These are phyloP conservation scores for Aspergillus japonicus DNA, from an alignment of 2,329 filamentous ascomycete genomes.

Conservation along the genomic window DNA sequence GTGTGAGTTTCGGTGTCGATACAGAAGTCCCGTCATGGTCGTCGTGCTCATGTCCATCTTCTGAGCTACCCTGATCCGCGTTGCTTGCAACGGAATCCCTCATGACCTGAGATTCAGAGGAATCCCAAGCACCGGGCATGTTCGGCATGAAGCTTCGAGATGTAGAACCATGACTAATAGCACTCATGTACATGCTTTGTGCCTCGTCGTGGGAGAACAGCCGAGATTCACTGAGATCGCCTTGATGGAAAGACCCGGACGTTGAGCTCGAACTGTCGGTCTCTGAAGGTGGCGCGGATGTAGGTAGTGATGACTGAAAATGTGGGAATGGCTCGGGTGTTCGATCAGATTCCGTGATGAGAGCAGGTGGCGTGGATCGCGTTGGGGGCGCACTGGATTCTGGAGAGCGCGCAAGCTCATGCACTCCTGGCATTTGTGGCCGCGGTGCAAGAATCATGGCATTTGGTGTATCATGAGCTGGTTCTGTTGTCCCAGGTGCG, in stretches of 20 bases:
- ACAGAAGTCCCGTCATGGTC: slow-evolving; percentile 18
- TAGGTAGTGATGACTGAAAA: slow-evolving; percentile 10
- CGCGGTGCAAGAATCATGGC: neutral
- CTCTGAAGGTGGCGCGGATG: slow-evolving; percentile 22
- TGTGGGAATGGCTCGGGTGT: neutral
- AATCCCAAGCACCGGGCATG: slow-evolving; percentile 47
- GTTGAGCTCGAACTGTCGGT: slow-evolving; percentile 25
- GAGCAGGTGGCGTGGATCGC: slow-evolving; percentile 3
- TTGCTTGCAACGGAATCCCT: slow-evolving; percentile 8
- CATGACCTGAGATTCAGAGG: slow-evolving; percentile 21
- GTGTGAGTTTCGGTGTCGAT: slow-evolving; percentile 33
- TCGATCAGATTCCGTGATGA: slow-evolving; percentile 1
- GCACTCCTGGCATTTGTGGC: neutral
- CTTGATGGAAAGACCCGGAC: slow-evolving; percentile 25
- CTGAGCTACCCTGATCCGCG: slow-evolving; percentile 1
- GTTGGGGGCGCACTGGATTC: neutral
- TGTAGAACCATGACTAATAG: slow-evolving; percentile 48
- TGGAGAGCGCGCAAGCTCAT: neutral
- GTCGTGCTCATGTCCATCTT: neutral
- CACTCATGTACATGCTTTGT: slow-evolving; percentile 57
- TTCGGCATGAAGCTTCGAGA: slow-evolving; percentile 30
- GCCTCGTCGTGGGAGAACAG: slow-evolving; percentile 51
- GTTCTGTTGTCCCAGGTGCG: slow-evolving; percentile 1
- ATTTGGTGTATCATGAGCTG: slow-evolving; percentile 7
- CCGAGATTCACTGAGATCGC: slow-evolving; percentile 46